Evolutionary conservation across 768 basidiomycete species (phyloP).

Genomic region (Crucibulum laeve): DNA sequence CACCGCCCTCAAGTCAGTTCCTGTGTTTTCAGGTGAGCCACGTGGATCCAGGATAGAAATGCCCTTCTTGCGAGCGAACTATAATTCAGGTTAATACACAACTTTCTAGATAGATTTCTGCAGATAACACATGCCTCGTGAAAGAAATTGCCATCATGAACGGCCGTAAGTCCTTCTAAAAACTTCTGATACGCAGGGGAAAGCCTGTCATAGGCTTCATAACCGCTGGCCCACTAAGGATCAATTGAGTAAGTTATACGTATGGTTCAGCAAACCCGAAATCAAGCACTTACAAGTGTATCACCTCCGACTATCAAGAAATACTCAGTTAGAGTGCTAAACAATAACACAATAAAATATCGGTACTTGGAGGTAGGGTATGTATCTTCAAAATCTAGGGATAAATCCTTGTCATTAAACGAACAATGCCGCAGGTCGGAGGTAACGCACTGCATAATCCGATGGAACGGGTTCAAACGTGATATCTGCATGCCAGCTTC

Average conservation of each 20-base stretch:
- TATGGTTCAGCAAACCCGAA: neutral
- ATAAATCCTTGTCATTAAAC: neutral
- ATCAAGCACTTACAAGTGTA: constrained; percentile 28
- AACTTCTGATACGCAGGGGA: constrained; percentile 50
- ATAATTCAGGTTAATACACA: neutral
- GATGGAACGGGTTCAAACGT: constrained; percentile 58
- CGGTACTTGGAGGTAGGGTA: constrained; percentile 30
- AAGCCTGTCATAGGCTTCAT: constrained; percentile 62
- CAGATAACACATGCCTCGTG: constrained; percentile 21
- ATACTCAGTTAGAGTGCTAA: too few relatives aligned
- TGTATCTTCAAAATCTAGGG: constrained; percentile 34
- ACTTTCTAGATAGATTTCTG: neutral
- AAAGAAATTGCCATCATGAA: constrained; percentile 44
- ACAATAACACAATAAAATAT: too few relatives aligned
- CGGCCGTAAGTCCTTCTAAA: constrained; percentile 54
- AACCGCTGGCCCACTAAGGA: constrained; percentile 46
- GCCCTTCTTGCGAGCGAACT: constrained; percentile 25
- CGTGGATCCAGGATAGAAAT: constrained; percentile 33
- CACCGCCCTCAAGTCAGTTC: constrained; percentile 40
- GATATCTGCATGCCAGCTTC: constrained; percentile 53
- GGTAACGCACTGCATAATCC: constrained; percentile 44
- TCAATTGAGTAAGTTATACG: neutral
- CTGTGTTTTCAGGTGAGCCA: constrained; percentile 51
- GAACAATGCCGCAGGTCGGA: neutral
- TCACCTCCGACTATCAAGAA: constrained; percentile 31